phyloP scores from a whole-genome alignment of 352 stramenopile genomes.

The Pythium phragmiticola region DNA sequence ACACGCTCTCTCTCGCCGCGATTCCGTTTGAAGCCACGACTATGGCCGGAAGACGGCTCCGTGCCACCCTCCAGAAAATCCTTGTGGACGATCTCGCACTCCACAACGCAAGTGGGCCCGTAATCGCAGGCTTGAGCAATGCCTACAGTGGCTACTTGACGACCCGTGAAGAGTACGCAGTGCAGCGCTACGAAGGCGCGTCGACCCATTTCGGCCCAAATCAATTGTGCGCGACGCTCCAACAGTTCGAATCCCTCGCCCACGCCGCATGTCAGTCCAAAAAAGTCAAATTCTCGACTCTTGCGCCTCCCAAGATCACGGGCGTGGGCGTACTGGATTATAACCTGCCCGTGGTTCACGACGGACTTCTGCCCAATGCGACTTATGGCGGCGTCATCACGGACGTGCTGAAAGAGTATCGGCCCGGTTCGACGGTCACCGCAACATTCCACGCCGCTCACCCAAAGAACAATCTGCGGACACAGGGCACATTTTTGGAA shows the following conservation, averaged over 20 bases:
- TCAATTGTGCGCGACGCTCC: constrained; percentile 71
- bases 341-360: constrained; percentile 73
- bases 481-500: constrained; percentile 74
- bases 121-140: constrained; percentile 78
- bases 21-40: constrained; percentile 85
- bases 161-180: constrained; percentile 82
- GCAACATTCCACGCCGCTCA: constrained; percentile 74
- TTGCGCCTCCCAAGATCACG: constrained; percentile 49
- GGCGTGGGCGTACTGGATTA: constrained; percentile 70
- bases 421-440: constrained; percentile 45
- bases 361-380: constrained; percentile 42
- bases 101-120: constrained; percentile 31
- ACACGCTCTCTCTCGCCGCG: constrained; percentile 58
- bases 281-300: constrained; percentile 22
- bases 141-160: constrained; percentile 86
- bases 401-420: constrained; percentile 44
- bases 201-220: constrained; percentile 89
- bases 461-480: constrained; percentile 81
- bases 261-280: constrained; percentile 28
- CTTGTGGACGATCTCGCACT: constrained; percentile 30
- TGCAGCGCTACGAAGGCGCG: constrained; percentile 88
- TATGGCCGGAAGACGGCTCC: constrained; percentile 76
- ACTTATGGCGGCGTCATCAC: constrained; percentile 58
- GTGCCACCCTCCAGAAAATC: constrained; percentile 33
- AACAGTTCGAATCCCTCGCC: constrained; percentile 76